Percentiles rank a stretch among this genome's conserved stretches.
These are phyloP conservation scores for Tulasnella sp. DNA, from an alignment of 768 basidiomycete species.

Conservation along the genomic window DNA sequence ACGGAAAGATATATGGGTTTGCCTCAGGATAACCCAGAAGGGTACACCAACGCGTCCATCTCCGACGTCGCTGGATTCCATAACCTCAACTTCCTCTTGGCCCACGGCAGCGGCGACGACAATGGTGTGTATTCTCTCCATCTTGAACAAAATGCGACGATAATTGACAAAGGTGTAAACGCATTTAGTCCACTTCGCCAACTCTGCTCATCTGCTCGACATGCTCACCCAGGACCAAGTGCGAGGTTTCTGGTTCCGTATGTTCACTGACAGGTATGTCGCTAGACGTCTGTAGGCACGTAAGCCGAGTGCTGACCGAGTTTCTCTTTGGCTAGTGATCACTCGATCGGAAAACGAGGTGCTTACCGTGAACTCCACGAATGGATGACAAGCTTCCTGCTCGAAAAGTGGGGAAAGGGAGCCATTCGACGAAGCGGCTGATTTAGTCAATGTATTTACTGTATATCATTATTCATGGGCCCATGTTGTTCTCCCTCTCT, in stretches of 20 bases:
- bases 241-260: conserved; percentile 68
- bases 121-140: conserved; percentile 44
- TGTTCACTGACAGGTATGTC: conserved; percentile 91
- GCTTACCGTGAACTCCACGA: conserved; percentile 83
- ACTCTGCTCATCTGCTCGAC: conserved; percentile 86
- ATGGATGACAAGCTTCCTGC: conserved; percentile 76
- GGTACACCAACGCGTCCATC: conserved; percentile 86
- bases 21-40: conserved; percentile 69
- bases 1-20: conserved; percentile 96
- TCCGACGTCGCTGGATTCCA: conserved; percentile 81
- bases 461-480: conserved; percentile 8
- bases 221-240: conserved; percentile 80
- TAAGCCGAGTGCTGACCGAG: neutral
- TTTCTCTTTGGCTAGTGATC: conserved; percentile 56
- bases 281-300: neutral
- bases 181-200: conserved; percentile 72
- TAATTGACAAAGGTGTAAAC: neutral
- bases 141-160: neutral
- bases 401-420: conserved; percentile 92
- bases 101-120: conserved; percentile 93
- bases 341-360: conserved; percentile 65
- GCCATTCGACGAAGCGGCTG: conserved; percentile 35
- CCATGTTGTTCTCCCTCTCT: neutral
- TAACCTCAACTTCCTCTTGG: conserved; percentile 73
- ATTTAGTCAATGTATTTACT: neutral